A percentile compares a stretch with the other conserved stretches of the same genome.
Conservation (phyloP, 2,329 filamentous ascomycete species). For the Penicillium sp. region DNA sequence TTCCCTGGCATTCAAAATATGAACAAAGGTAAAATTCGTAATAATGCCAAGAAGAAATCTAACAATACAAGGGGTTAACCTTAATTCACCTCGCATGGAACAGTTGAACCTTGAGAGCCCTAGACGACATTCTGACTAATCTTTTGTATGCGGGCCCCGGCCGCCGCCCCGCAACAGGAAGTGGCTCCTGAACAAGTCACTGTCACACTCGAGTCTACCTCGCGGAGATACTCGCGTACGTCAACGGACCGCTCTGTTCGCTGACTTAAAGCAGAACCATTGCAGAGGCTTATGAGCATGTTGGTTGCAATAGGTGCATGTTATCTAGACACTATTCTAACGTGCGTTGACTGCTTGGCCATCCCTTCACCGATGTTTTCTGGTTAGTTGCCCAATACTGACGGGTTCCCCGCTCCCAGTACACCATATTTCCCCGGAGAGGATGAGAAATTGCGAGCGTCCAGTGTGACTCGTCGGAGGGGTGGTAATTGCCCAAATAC, state of each 20-base stretch:
- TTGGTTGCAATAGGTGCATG: slow-evolving; percentile 68
- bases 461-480: slow-evolving; percentile 59
- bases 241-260: not conserved
- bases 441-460: slow-evolving; percentile 72
- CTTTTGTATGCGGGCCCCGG: too few relatives aligned
- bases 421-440: slow-evolving; percentile 64
- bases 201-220: not conserved
- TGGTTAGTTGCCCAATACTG: not conserved
- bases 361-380: not conserved
- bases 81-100: too few relatives aligned
- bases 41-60: not conserved
- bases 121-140: not conserved
- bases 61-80: not conserved
- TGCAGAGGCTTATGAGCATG: slow-evolving; percentile 30
- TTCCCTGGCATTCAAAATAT: not conserved
- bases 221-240: not conserved
- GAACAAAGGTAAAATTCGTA: not conserved
- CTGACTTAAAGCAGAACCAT: not conserved
- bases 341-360: slow-evolving; percentile 43
- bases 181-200: not conserved
- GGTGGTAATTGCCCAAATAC: slow-evolving; percentile 75
- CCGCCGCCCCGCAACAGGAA: not conserved
- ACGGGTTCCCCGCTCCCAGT: slow-evolving; percentile 12
- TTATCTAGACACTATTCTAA: slow-evolving; percentile 71
- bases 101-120: not conserved